A percentile compares a stretch with the other conserved stretches of the same genome.
phyloP scores from a whole-genome alignment of 2,329 filamentous ascomycete genomes.

The Claviceps africana region DNA sequence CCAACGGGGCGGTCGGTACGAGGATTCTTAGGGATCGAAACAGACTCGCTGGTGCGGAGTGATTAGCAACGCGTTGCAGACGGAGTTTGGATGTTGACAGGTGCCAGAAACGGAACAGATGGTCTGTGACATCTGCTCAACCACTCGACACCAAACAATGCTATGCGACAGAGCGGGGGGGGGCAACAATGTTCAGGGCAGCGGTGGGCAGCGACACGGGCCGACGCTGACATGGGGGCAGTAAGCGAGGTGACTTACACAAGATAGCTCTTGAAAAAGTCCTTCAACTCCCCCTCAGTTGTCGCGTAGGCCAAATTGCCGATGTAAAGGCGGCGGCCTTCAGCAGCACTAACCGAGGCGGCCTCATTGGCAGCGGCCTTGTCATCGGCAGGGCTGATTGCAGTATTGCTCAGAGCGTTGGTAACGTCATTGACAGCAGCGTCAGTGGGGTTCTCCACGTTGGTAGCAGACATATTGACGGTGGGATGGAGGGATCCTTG shows the following conservation, averaged over 20 bases:
- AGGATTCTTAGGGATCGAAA: constrained; percentile 98
- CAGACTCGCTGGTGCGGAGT: constrained; percentile 61
- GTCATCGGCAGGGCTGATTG: constrained; percentile 42
- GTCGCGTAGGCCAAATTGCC: constrained; percentile 99
- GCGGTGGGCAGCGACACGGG: not conserved
- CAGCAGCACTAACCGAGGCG: constrained; percentile 90
- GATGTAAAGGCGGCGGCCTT: constrained; percentile 98
- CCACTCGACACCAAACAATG: not conserved
- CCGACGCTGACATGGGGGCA: not conserved
- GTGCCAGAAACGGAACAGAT: not conserved
- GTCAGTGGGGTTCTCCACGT: constrained; percentile 49
- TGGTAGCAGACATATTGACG: constrained; percentile 67
- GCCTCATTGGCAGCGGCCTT: constrained; percentile 65
- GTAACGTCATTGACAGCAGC: constrained; percentile 65
- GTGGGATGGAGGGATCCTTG: constrained; percentile 28
- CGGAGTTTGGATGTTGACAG: not conserved
- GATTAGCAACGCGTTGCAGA: not conserved
- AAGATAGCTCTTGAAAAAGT: constrained; percentile 99
- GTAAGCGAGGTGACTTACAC: constrained; percentile 60
- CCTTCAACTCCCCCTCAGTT: constrained; percentile 99
- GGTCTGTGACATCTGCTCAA: not conserved
- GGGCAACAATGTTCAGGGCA: not conserved
- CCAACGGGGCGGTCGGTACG: constrained; percentile 96
- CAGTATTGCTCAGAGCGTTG: constrained; percentile 58
- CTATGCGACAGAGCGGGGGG: not conserved